phyloP scores from a whole-genome alignment of 2,329 filamentous ascomycete genomes.

The Aspergillus felis region DNA sequence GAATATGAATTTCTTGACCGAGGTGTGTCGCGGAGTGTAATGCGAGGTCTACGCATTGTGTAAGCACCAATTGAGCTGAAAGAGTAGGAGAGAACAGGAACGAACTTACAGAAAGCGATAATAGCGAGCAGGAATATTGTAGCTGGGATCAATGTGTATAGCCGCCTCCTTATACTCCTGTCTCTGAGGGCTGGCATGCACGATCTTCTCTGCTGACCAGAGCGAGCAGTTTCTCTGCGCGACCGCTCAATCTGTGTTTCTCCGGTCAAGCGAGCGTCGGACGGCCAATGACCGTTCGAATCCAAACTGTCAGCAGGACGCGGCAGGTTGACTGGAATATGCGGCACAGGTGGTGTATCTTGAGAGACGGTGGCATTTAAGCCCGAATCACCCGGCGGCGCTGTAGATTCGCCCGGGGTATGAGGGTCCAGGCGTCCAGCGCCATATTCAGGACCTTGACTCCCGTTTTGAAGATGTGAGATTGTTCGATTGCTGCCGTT shows the following conservation, averaged over 20 bases:
- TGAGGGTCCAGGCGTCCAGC: constrained; percentile 4
- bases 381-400: background rate
- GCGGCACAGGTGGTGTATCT: constrained; percentile 2
- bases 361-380: background rate
- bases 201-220: constrained; percentile 9
- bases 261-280: background rate
- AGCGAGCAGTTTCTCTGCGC: constrained; percentile 4
- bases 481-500: background rate
- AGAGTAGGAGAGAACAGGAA: background rate
- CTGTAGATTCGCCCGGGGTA: background rate
- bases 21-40: constrained; percentile 63
- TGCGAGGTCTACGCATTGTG: constrained; percentile 58
- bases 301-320: background rate
- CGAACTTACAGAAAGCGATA: constrained; percentile 62
- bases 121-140: constrained; percentile 58
- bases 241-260: constrained; percentile 6
- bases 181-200: constrained; percentile 50
- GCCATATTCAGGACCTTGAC: constrained; percentile 4
- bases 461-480: constrained; percentile 1
- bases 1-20: constrained; percentile 70
- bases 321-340: constrained; percentile 4
- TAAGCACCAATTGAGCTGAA: constrained; percentile 4
- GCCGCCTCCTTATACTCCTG: constrained; percentile 50
- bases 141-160: constrained; percentile 62
- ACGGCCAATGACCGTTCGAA: background rate